These are phyloP conservation scores for Nelumbo lutea DNA, from an alignment of 164 flowering plant genomes.

Conservation along the genomic window DNA sequence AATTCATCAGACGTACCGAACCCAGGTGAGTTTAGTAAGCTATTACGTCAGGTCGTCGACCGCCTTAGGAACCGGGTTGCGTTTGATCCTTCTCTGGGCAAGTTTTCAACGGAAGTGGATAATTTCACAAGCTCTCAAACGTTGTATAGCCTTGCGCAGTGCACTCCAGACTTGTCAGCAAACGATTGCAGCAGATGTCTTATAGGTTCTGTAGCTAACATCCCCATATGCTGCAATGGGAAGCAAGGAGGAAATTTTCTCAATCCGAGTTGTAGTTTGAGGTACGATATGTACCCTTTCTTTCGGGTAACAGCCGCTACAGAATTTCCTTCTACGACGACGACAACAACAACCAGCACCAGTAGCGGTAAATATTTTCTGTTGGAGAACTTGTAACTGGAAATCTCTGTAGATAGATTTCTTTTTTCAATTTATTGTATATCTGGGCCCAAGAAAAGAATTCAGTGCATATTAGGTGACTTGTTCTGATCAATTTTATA, in stretches of 20 bases:
- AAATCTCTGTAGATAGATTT: too few species aligned
- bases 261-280: not conserved
- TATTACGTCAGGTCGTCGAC: not conserved
- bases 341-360: not conserved
- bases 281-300: constrained; percentile 11
- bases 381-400: too few species aligned
- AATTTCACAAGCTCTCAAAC: not conserved
- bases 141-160: constrained; percentile 25
- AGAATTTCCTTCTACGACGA: not conserved
- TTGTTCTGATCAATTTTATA: too few species aligned
- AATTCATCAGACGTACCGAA: constrained; percentile 1
- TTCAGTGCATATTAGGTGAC: too few species aligned
- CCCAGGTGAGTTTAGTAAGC: not conserved
- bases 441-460: too few species aligned
- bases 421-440: too few species aligned
- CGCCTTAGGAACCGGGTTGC: not conserved
- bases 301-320: not conserved
- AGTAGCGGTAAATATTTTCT: not conserved
- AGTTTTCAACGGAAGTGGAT: constrained; percentile 9
- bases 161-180: constrained; percentile 23
- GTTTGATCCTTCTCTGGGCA: not conserved
- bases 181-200: constrained; percentile 18
- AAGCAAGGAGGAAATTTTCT: not conserved
- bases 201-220: not conserved
- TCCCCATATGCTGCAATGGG: not conserved